A percentile compares a stretch with the other conserved stretches of the same genome.
phyloP scores from a whole-genome alignment of 164 flowering plant species.

The Malania oleifera region DNA sequence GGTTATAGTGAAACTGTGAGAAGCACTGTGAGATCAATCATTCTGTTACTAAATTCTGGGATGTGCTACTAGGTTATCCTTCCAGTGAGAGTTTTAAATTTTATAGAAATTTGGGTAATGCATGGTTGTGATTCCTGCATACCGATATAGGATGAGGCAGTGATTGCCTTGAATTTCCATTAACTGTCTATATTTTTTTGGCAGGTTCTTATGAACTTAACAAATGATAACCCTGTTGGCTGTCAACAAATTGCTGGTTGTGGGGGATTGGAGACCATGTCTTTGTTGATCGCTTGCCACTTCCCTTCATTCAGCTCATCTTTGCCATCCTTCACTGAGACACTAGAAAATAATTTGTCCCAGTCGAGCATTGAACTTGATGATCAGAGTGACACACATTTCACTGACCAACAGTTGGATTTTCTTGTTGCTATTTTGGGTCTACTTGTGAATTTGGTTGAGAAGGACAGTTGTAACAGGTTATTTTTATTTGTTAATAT shows the following conservation, averaged over 20 bases:
- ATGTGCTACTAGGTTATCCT: background rate
- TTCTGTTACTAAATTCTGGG: background rate
- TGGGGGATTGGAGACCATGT: constrained; percentile 84
- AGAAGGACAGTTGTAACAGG: constrained; percentile 90
- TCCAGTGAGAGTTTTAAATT: background rate
- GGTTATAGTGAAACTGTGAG: no score
- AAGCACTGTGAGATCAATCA: no score
- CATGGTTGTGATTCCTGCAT: background rate
- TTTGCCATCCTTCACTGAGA: constrained; percentile 20
- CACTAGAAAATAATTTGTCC: constrained; percentile 17
- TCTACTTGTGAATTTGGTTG: constrained; percentile 92
- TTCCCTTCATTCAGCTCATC: constrained; percentile 61
- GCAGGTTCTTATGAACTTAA: constrained; percentile 95
- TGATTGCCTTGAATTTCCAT: background rate
- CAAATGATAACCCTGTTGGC: constrained; percentile 89
- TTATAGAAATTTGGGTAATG: background rate
- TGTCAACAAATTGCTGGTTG: constrained; percentile 83
- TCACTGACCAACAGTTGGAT: constrained; percentile 79
- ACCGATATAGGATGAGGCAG: background rate
- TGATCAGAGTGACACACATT: constrained; percentile 36
- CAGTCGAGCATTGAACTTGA: constrained; percentile 23
- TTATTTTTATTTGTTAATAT: constrained; percentile 16
- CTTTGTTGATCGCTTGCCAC: constrained; percentile 68
- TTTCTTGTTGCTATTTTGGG: constrained; percentile 96
- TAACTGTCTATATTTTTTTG: constrained; percentile 11